Evolutionary conservation across 2,329 filamentous ascomycete species (phyloP).

Genomic region (Lojkania enalia): DNA sequence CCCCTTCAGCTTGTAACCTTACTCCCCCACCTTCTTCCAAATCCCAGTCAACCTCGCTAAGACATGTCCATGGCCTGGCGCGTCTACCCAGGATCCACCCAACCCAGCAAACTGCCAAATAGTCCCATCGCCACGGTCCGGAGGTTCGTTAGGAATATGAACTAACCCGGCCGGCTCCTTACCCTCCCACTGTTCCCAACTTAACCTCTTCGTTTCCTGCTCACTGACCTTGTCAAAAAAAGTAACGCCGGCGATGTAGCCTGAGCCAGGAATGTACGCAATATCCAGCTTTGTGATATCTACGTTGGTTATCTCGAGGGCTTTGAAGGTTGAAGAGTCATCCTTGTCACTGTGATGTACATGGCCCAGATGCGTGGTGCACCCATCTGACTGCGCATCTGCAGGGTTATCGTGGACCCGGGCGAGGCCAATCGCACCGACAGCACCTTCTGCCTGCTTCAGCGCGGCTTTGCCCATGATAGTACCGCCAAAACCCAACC

Average conservation of each 20-base stretch:
- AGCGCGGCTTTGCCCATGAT: slow-evolving; percentile 16
- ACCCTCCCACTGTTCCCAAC: slow-evolving; percentile 30
- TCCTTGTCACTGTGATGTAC: slow-evolving; percentile 13
- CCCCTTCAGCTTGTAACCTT: no score
- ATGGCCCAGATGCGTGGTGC: slow-evolving; percentile 25
- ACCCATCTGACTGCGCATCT: slow-evolving; percentile 19
- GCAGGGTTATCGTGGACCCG: slow-evolving; percentile 15
- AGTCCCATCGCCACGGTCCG: slow-evolving; percentile 27
- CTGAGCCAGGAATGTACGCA: slow-evolving; percentile 27
- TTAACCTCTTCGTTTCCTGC: slow-evolving; percentile 19
- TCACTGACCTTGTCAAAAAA: slow-evolving; percentile 28
- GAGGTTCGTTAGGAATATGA: slow-evolving; percentile 25
- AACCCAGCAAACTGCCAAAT: slow-evolving; percentile 32
- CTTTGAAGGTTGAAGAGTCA: slow-evolving; percentile 17
- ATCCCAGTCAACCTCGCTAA: slow-evolving; percentile 28
- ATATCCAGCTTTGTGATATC: slow-evolving; percentile 32
- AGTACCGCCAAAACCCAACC: slow-evolving; percentile 17
- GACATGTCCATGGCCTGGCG: slow-evolving; percentile 22
- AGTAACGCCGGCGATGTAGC: slow-evolving; percentile 27
- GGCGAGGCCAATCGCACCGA: slow-evolving; percentile 28
- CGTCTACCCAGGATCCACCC: slow-evolving; percentile 25
- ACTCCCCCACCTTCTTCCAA: slow-evolving; percentile 30
- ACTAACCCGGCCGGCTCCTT: slow-evolving; percentile 25
- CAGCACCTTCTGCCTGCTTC: slow-evolving; percentile 23
- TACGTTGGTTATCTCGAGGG: slow-evolving; percentile 24